Evolutionary conservation across 2,329 filamentous ascomycete species (phyloP).

Genomic region (Lachnellula arida): DNA sequence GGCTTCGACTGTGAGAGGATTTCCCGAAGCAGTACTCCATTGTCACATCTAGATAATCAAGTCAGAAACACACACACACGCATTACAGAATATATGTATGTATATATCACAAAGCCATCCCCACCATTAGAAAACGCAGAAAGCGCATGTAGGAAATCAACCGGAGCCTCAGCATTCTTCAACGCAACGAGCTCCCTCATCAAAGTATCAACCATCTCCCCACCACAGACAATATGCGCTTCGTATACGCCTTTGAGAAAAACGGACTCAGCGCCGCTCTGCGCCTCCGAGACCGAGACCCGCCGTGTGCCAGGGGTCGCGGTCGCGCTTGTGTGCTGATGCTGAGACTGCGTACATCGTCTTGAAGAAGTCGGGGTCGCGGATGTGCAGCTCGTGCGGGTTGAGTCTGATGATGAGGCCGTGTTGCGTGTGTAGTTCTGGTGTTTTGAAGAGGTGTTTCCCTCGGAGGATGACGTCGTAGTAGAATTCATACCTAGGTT

Average conservation of each 20-base stretch:
- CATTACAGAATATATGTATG: not conserved
- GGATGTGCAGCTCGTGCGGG: conserved; percentile 38
- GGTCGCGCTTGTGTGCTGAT: conserved; percentile 7
- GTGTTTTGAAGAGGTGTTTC: conserved; percentile 40
- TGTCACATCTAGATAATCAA: conserved; percentile 18
- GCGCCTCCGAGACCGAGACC: conserved; percentile 8
- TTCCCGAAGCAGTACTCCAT: conserved; percentile 25
- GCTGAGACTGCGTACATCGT: conserved; percentile 33
- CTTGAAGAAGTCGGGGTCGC: conserved; percentile 34
- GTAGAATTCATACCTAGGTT: conserved; percentile 31
- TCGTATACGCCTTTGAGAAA: conserved; percentile 17
- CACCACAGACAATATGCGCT: conserved; percentile 15
- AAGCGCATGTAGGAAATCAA: conserved; percentile 13
- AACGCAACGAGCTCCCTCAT: conserved; percentile 1
- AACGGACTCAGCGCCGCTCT: conserved; percentile 20
- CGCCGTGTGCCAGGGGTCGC: conserved; percentile 13
- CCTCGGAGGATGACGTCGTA: conserved; percentile 40
- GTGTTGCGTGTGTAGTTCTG: conserved; percentile 39
- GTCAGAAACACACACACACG: not conserved
- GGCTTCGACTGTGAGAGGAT: conserved; percentile 7
- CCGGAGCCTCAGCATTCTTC: conserved; percentile 2
- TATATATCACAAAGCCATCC: not conserved
- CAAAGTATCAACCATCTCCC: conserved; percentile 11
- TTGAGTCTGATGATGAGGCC: conserved; percentile 36
- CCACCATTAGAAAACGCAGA: conserved; percentile 15